Evolutionary conservation across 176 grass and related monocot species (phyloP).

Genomic region (Microstegium vimineum): DNA sequence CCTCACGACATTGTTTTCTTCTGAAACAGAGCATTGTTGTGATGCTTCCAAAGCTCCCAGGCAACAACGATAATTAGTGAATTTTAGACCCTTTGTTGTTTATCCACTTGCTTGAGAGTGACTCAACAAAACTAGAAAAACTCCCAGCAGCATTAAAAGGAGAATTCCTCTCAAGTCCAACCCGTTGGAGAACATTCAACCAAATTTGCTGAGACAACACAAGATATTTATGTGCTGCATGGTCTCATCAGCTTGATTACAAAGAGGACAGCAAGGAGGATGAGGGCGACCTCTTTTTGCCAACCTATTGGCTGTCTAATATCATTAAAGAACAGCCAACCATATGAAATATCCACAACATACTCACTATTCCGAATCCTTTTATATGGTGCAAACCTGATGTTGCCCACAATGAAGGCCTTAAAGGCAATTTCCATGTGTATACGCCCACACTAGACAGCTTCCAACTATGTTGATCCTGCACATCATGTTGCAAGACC

Average conservation of each 20-base stretch:
- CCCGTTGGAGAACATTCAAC: background rate
- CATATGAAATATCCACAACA: too few species aligned
- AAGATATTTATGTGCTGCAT: background rate
- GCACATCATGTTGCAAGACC: background rate
- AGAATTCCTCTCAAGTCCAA: background rate
- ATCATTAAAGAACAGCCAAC: too few species aligned
- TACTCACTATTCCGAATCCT: background rate
- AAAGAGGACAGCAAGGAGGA: background rate
- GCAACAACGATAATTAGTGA: background rate
- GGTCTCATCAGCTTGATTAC: background rate
- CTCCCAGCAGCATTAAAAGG: background rate
- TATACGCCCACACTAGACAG: background rate
- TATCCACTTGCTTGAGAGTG: background rate
- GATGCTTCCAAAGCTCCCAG: background rate
- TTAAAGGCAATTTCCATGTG: background rate
- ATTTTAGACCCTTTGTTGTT: background rate
- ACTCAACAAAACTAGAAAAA: background rate
- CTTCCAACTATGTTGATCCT: background rate
- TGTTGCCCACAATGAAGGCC: background rate
- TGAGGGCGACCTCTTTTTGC: background rate
- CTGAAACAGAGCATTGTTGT: background rate
- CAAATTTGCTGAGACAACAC: background rate
- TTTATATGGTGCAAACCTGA: background rate
- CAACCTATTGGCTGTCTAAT: too few species aligned
- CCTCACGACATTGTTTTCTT: background rate